Base-by-base conservation (phyloP, 164 flowering plant species). In the Malania oleifera region DNA sequence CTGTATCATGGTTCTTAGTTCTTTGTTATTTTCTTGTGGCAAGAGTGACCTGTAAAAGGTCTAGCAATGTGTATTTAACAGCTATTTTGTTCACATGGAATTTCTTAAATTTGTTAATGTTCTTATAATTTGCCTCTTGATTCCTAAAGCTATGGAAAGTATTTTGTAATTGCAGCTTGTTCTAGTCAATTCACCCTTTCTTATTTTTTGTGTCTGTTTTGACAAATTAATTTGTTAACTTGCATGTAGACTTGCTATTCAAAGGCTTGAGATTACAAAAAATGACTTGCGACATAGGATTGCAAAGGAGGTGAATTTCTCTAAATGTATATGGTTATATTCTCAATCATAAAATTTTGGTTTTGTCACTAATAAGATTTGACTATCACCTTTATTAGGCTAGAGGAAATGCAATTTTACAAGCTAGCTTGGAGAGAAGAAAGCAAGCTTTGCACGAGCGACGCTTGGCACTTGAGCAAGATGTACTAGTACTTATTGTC, bases 381-480 rank as follows among this genome's bases (percentile, higher is more conserved):
- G 25, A 1, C 1, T 40, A 24, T 63, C 43, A 39, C 65, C 18
- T 60, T 20, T 74, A 34, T 37, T 66, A 93, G 99, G 99, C 97
- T 11, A 81, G 92, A 66, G 97, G 97, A 54, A 95, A 95, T 79
- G 97, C 95, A 60, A 82, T 91, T 62, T 69, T 95, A 56, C 99
- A 91, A 72, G 97, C 99, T 61, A 95, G 96, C 82, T 73, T 95
- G 78, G 99, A 95, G 73, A 79, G 96, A 78, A 78, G 96, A 76
- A 95, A 95, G 76, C 97, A 89, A 76, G 99, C 97, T 70, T 75
- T 95, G 79, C 99, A 89, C 70, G 97, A 91, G 64, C 83, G 99
- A 14, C 99, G 99, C 53, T 71, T 95, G 71, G 96, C 96, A 24
- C 99, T 95, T 75, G 95, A 95, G 65, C 99, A 95, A 89, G 99